Conservation (phyloP, 1,284 basidiomycete species). For the Coniferiporia sulphurascens region DNA sequence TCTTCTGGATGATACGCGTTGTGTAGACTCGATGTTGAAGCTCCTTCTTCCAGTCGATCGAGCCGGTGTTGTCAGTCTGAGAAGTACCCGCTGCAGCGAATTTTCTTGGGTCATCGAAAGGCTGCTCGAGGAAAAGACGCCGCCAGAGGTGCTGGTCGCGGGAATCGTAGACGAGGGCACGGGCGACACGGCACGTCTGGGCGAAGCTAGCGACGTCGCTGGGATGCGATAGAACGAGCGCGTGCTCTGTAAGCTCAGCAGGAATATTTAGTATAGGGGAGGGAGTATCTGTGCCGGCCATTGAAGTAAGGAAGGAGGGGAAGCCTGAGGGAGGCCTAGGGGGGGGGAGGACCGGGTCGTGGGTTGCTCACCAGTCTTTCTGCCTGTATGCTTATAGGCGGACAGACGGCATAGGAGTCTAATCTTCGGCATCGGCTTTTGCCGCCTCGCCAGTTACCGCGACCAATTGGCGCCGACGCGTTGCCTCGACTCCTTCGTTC, state of each 20-base stretch:
- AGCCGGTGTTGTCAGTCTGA: slow-evolving; percentile 1
- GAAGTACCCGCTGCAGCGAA: slow-evolving; percentile 33
- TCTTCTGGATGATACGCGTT: slow-evolving; percentile 22
- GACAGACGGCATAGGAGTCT: background rate
- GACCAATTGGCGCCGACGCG: background rate
- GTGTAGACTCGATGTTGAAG: slow-evolving; percentile 30
- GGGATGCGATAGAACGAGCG: slow-evolving; percentile 48
- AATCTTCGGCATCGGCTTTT: background rate
- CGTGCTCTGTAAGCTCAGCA: slow-evolving; percentile 50
- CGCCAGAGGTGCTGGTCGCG: slow-evolving; percentile 61
- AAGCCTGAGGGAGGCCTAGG: no score
- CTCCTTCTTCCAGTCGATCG: slow-evolving; percentile 28
- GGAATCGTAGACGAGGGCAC: slow-evolving; percentile 42
- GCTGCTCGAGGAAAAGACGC: slow-evolving; percentile 46
- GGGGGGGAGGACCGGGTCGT: background rate
- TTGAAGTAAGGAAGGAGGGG: background rate
- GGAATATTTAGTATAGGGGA: slow-evolving; percentile 36
- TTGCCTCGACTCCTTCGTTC: background rate
- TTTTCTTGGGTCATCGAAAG: slow-evolving; percentile 57
- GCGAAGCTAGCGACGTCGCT: slow-evolving; percentile 52
- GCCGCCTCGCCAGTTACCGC: background rate
- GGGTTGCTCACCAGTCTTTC: background rate
- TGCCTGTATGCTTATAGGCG: background rate
- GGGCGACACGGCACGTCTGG: slow-evolving; percentile 43
- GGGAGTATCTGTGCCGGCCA: slow-evolving; percentile 15